Evolutionary conservation across 306 rosid genomes (phyloP).

Genomic region (Benincasa hispida): DNA sequence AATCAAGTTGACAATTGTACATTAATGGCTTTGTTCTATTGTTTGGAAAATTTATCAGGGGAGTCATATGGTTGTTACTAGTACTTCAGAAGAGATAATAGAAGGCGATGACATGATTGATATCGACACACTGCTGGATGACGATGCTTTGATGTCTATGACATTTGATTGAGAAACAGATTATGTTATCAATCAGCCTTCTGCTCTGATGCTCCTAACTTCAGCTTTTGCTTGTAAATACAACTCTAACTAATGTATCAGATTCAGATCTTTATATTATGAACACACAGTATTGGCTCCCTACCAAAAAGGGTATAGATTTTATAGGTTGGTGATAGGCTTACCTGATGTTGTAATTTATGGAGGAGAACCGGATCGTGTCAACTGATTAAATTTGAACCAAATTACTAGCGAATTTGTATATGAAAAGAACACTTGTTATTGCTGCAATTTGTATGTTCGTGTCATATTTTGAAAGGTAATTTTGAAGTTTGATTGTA

Average conservation of each 20-base stretch:
- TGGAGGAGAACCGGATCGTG: not conserved
- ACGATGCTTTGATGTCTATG: conserved; percentile 56
- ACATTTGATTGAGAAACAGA: conserved; percentile 36
- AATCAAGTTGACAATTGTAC: not conserved
- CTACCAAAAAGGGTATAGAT: conserved; percentile 2
- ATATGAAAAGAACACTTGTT: not conserved
- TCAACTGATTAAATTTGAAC: conserved; percentile 1
- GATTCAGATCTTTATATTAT: not conserved
- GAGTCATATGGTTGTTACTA: conserved; percentile 19
- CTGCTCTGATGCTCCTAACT: conserved; percentile 4
- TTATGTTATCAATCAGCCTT: not conserved
- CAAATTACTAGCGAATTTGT: not conserved
- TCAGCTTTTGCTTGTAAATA: not conserved
- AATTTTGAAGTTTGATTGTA: not conserved
- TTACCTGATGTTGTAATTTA: not conserved
- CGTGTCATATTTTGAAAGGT: not conserved
- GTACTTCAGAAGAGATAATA: conserved; percentile 34
- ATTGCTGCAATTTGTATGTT: not conserved
- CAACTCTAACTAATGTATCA: conserved; percentile 1
- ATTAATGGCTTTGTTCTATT: not conserved
- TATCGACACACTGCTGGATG: conserved; percentile 58
- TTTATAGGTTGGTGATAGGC: conserved; percentile 7
- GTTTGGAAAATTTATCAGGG: conserved; percentile 25
- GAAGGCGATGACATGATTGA: conserved; percentile 59
- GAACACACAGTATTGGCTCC: conserved; percentile 2